Percentiles rank a stretch among this genome's conserved stretches.
Conservation (phyloP, 2,329 filamentous ascomycete species). For the Calonectria pauciramosa region DNA sequence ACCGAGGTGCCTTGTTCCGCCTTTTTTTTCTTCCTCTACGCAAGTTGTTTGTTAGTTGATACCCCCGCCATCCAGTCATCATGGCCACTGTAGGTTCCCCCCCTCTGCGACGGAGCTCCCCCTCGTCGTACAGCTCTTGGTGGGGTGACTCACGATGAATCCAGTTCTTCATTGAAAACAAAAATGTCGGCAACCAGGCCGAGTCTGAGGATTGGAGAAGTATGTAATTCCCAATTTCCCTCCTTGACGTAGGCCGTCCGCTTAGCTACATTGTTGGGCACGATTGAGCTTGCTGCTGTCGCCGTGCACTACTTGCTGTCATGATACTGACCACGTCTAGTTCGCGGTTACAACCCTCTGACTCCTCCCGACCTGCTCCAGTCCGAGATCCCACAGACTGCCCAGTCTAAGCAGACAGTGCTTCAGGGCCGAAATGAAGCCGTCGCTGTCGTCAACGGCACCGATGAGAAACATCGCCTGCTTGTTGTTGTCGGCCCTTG, state of each 20-base stretch:
- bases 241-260: background rate
- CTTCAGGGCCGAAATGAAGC: conserved; percentile 73
- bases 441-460: conserved; percentile 77
- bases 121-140: conserved; percentile 26
- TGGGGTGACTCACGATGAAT: conserved; percentile 47
- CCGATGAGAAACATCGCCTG: conserved; percentile 70
- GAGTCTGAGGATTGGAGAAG: conserved; percentile 87
- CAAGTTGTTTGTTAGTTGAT: conserved; percentile 9
- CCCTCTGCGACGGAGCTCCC: conserved; percentile 18
- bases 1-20: background rate
- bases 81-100: conserved; percentile 45
- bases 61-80: conserved; percentile 30
- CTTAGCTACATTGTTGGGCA: background rate
- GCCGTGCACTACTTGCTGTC: conserved; percentile 10
- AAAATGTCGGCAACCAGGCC: conserved; percentile 81
- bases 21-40: conserved; percentile 12
- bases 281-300: background rate
- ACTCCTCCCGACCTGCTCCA: conserved; percentile 95
- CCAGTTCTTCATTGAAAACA: conserved; percentile 82
- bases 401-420: conserved; percentile 71
- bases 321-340: conserved; percentile 57
- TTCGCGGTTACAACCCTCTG: conserved; percentile 92
- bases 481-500: conserved; percentile 92
- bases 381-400: conserved; percentile 82
- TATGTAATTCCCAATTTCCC: conserved; percentile 59